Conservation (phyloP, 345 rosid genomes). For the Cardamine chenopodiifolia region DNA sequence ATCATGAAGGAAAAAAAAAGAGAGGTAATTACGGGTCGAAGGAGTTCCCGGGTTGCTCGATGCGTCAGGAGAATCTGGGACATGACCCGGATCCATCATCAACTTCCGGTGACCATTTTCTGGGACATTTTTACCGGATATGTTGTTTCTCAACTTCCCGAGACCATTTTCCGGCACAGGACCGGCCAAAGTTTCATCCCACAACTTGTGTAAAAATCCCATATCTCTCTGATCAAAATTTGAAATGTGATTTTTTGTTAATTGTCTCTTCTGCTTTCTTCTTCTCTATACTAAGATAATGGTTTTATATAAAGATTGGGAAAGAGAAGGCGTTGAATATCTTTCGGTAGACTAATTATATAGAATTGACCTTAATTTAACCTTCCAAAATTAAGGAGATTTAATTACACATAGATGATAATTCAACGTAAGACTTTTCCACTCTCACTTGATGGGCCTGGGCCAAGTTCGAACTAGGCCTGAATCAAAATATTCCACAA, state of each 20-base stretch:
- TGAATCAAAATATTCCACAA: background rate
- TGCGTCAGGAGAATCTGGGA: conserved; percentile 47
- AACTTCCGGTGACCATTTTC: conserved; percentile 37
- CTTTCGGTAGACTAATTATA: conserved; percentile 30
- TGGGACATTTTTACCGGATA: background rate
- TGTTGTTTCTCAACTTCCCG: conserved; percentile 56
- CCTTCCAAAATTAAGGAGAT: conserved; percentile 28
- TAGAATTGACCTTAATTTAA: conserved; percentile 28
- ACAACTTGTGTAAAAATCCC: conserved; percentile 79
- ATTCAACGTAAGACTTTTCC: background rate
- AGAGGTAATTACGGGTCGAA: conserved; percentile 47
- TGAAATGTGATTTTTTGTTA: background rate
- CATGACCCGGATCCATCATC: conserved; percentile 45
- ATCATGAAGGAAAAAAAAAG: background rate
- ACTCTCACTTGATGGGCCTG: background rate
- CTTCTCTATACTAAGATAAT: conserved; percentile 32
- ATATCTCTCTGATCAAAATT: conserved; percentile 32
- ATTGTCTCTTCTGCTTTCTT: background rate
- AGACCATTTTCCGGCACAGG: conserved; percentile 80
- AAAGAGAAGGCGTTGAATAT: conserved; percentile 37
- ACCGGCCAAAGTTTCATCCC: conserved; percentile 97
- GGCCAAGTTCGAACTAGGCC: background rate
- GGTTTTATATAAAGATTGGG: conserved; percentile 42
- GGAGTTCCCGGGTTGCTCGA: conserved; percentile 58
- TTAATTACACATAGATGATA: conserved; percentile 32